Percentiles rank a stretch among this genome's conserved stretches.
Evolutionary conservation across 140 eudicot genomes (phyloP).

Genomic region (Flaveria floridana): DNA sequence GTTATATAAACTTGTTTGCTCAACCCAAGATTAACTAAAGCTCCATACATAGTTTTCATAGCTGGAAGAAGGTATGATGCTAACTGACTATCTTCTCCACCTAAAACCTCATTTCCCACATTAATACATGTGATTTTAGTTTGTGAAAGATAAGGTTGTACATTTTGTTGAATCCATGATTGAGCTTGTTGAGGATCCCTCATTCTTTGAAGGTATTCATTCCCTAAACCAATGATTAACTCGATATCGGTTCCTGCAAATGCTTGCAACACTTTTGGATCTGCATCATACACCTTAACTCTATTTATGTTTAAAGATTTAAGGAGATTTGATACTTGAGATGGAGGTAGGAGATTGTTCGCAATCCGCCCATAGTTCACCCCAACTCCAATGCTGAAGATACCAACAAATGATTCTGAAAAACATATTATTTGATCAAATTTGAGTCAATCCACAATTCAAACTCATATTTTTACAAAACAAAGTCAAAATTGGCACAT

Average conservation of each 20-base stretch:
- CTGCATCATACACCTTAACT: slow-evolving; percentile 88
- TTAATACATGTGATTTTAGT: slow-evolving; percentile 69
- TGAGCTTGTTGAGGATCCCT: slow-evolving; percentile 68
- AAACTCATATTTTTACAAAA: background rate
- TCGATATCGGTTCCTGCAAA: slow-evolving; percentile 65
- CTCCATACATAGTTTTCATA: slow-evolving; percentile 62
- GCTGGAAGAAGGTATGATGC: slow-evolving; percentile 68
- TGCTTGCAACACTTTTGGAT: slow-evolving; percentile 67
- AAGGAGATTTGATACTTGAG: slow-evolving; percentile 63
- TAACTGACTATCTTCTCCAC: slow-evolving; percentile 45
- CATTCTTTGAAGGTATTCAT: slow-evolving; percentile 60
- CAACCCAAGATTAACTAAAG: slow-evolving; percentile 61
- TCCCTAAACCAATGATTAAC: slow-evolving; percentile 74
- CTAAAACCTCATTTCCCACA: slow-evolving; percentile 80
- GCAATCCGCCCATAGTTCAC: slow-evolving; percentile 92
- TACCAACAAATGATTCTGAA: slow-evolving; percentile 42
- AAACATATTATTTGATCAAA: slow-evolving; percentile 22
- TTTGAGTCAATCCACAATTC: background rate
- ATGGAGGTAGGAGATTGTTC: slow-evolving; percentile 77
- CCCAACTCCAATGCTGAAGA: slow-evolving; percentile 67
- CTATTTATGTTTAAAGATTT: slow-evolving; percentile 61
- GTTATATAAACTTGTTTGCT: slow-evolving; percentile 67
- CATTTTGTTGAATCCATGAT: slow-evolving; percentile 71
- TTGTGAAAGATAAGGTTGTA: slow-evolving; percentile 63
- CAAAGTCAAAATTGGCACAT: background rate